Percentiles rank a stretch among this genome's conserved stretches.
Conservation (phyloP, 2,329 filamentous ascomycete genomes). For the Ophioceras dolichostomum region DNA sequence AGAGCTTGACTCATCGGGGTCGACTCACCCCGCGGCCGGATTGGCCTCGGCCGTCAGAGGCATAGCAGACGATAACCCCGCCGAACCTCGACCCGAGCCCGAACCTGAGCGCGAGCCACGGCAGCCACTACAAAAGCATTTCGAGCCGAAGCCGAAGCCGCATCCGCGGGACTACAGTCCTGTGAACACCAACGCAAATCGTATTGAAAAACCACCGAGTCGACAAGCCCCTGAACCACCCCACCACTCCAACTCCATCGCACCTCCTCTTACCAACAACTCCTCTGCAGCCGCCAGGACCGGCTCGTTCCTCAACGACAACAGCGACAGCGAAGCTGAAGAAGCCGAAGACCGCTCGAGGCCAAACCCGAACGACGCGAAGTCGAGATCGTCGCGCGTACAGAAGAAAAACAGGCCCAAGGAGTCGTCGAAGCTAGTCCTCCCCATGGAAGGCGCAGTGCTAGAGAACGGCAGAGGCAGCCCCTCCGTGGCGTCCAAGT, state of each 20-base stretch:
- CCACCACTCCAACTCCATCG: too few species aligned
- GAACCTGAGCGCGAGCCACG: too few species aligned
- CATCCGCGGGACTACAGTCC: neutral
- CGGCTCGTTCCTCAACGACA: constrained; percentile 38
- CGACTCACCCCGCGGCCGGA: too few species aligned
- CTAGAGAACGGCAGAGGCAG: neutral
- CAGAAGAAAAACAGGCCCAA: constrained; percentile 2
- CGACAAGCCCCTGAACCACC: constrained; percentile 19
- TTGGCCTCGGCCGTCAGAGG: too few species aligned
- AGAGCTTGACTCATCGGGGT: too few species aligned
- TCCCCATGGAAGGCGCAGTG: constrained; percentile 28
- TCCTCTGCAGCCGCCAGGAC: constrained; percentile 15
- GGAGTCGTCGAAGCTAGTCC: constrained; percentile 20
- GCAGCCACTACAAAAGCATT: too few species aligned
- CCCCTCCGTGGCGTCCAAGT: constrained; percentile 6
- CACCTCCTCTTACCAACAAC: too few species aligned
- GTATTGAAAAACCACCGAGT: constrained; percentile 22
- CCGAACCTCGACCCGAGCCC: neutral
- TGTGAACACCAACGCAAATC: constrained; percentile 3
- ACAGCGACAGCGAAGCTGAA: constrained; percentile 39
- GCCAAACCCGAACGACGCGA: constrained; percentile 6
- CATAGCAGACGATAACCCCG: neutral
- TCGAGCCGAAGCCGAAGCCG: constrained; percentile 5
- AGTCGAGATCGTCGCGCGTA: constrained; percentile 2
- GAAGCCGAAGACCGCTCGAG: constrained; percentile 16